Evolutionary conservation across 208 protist genomes (phyloP).

Genomic region (Wallacemonas sp.): DNA sequence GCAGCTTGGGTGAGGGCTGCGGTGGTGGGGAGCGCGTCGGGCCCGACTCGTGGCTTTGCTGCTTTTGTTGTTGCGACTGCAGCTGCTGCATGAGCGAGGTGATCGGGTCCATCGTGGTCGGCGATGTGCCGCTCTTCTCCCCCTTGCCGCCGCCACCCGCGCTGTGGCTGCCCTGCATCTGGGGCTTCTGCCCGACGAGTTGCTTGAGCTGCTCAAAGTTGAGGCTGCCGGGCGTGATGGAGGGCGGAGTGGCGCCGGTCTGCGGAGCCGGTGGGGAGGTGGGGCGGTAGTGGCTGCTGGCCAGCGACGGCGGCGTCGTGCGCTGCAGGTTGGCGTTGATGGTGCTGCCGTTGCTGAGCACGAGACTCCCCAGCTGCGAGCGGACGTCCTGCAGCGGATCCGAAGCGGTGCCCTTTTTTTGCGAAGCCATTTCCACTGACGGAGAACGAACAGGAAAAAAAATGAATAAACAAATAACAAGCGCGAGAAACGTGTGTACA

Average conservation of each 20-base stretch:
- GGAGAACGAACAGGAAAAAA: slow-evolving; percentile 8
- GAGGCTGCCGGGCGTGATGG: slow-evolving; percentile 16
- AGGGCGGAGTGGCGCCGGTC: neutral
- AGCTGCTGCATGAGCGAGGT: slow-evolving; percentile 12
- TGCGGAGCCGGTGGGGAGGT: neutral
- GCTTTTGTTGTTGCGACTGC: slow-evolving; percentile 1
- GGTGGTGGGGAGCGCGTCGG: neutral
- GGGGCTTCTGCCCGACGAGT: slow-evolving; percentile 32
- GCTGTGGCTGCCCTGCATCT: slow-evolving; percentile 15
- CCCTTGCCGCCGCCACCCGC: neutral
- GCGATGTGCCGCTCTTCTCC: neutral
- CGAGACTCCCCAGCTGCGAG: slow-evolving; percentile 42
- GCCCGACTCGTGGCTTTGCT: neutral
- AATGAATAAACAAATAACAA: neutral
- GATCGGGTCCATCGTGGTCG: slow-evolving; percentile 6
- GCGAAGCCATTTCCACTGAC: neutral
- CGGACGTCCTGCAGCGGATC: slow-evolving; percentile 23
- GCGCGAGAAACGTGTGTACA: neutral
- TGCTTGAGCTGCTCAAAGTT: slow-evolving; percentile 37
- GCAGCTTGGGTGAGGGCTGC: neutral
- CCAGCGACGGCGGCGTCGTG: slow-evolving; percentile 23
- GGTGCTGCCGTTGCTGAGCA: slow-evolving; percentile 43
- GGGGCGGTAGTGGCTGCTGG: slow-evolving; percentile 6
- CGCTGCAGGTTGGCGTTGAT: slow-evolving; percentile 26
- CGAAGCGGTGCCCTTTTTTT: neutral